Conservation (phyloP, 495 filamentous ascomycete genomes). For the Tirmania nivea region DNA sequence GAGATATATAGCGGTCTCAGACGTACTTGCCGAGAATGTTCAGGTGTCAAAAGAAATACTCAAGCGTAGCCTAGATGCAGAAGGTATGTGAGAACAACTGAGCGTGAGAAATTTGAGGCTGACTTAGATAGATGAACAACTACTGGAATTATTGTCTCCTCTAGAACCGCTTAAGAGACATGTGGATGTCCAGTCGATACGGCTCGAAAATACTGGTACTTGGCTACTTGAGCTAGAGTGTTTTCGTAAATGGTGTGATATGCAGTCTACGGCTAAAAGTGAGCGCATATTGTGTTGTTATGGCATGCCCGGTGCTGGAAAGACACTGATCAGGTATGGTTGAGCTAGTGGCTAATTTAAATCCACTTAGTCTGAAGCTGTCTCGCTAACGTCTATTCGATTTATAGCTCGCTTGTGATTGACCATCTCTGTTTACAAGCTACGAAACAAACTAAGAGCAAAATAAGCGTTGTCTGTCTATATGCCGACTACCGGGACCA, state of each 20-base stretch:
- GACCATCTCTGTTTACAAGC: background rate
- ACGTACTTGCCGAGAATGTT: too few relatives aligned
- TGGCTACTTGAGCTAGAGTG: background rate
- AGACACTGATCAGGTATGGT: background rate
- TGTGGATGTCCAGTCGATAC: background rate
- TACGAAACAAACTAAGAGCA: background rate
- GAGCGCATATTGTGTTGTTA: background rate
- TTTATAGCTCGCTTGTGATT: background rate
- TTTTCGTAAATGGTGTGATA: background rate
- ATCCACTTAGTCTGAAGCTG: too few relatives aligned
- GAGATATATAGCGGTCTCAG: too few relatives aligned
- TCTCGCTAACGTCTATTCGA: too few relatives aligned
- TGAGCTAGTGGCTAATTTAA: too few relatives aligned
- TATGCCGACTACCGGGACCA: background rate
- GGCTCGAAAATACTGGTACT: background rate
- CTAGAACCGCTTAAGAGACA: background rate
- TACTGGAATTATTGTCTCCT: background rate
- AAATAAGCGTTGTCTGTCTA: background rate
- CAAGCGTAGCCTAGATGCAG: too few relatives aligned
- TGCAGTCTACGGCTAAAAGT: background rate
- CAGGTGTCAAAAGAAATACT: too few relatives aligned
- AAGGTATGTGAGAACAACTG: too few relatives aligned
- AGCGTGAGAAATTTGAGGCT: too few relatives aligned
- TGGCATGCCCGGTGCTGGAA: background rate
- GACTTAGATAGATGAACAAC: background rate